Percentiles rank a stretch among this genome's conserved stretches.
phyloP scores from a whole-genome alignment of 2,329 filamentous ascomycete genomes.

The Triangularia setosa region DNA sequence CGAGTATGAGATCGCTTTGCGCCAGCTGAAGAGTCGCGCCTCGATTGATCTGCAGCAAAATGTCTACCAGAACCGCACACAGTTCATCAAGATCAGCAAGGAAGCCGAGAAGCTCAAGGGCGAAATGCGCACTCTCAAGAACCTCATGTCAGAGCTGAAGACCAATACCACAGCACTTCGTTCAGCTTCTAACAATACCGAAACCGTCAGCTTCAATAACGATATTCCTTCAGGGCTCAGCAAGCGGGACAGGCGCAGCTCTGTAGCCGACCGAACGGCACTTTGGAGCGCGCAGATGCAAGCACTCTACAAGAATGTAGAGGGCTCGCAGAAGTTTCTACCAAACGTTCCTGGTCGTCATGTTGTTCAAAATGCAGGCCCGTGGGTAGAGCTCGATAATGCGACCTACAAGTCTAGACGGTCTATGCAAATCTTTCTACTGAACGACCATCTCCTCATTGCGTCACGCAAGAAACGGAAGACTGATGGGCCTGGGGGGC shows the following conservation, averaged over 20 bases:
- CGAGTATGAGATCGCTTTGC: constrained; percentile 72
- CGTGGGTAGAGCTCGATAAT: constrained; percentile 95
- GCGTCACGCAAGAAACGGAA: constrained; percentile 92
- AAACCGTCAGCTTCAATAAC: constrained; percentile 46
- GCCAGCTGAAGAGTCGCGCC: constrained; percentile 72
- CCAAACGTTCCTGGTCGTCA: constrained; percentile 88
- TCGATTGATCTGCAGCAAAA: constrained; percentile 87
- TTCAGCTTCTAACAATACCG: constrained; percentile 51
- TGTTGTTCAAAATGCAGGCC: constrained; percentile 85
- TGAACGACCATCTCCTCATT: constrained; percentile 91
- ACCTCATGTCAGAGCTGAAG: constrained; percentile 90
- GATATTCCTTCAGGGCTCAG: constrained; percentile 54
- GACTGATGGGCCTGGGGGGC: constrained; percentile 56
- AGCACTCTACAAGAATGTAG: constrained; percentile 92
- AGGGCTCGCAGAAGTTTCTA: constrained; percentile 94
- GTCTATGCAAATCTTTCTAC: constrained; percentile 83
- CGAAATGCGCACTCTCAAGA: constrained; percentile 87
- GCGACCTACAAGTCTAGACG: constrained; percentile 93
- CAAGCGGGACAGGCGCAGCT: constrained; percentile 81
- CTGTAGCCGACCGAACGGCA: constrained; percentile 67
- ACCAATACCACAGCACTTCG: constrained; percentile 66
- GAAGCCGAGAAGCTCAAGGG: constrained; percentile 96
- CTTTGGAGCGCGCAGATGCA: constrained; percentile 70
- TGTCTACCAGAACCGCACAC: constrained; percentile 92
- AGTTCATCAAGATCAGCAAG: constrained; percentile 99